Percentiles rank a stretch among this genome's conserved stretches.
These are phyloP conservation scores for Penicillium diatomitis DNA, from an alignment of 495 filamentous ascomycete species.

Conservation along the genomic window DNA sequence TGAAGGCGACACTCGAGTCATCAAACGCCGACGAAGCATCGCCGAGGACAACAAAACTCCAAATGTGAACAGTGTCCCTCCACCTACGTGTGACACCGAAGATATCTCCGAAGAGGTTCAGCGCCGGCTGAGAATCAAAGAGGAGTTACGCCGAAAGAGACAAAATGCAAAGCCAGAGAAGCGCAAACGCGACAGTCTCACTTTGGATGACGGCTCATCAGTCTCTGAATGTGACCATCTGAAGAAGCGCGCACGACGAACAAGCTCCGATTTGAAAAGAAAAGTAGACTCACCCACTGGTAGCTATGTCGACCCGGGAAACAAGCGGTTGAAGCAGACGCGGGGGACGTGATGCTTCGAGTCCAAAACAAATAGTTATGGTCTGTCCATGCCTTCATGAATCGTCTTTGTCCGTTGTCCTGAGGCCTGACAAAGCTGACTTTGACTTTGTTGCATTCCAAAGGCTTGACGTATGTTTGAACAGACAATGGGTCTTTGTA, in stretches of 20 bases:
- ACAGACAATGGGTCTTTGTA: too few relatives aligned
- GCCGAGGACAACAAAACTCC: conserved; percentile 12
- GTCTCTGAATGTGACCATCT: not conserved
- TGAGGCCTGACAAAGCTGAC: not conserved
- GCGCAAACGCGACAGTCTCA: conserved; percentile 29
- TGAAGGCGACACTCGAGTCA: not conserved
- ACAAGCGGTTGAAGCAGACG: not conserved
- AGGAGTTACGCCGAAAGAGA: conserved; percentile 25
- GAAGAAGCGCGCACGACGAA: conserved; percentile 19
- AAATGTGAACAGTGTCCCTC: conserved; percentile 2
- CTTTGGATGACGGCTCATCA: conserved; percentile 23
- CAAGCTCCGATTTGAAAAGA: conserved; percentile 3
- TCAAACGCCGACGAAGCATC: conserved; percentile 18
- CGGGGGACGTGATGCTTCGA: too few relatives aligned
- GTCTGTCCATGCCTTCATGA: too few relatives aligned
- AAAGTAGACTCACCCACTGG: not conserved
- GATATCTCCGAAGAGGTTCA: conserved; percentile 40
- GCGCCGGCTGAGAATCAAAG: conserved; percentile 30
- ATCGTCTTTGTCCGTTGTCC: too few relatives aligned
- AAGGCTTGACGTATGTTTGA: not conserved
- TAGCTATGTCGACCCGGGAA: not conserved
- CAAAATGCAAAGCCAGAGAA: conserved; percentile 24
- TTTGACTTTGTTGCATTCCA: not conserved
- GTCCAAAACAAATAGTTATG: too few relatives aligned
- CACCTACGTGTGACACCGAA: conserved; percentile 28